Evolutionary conservation across 768 basidiomycete species (phyloP).

Genomic region (Lactarius psammicola): DNA sequence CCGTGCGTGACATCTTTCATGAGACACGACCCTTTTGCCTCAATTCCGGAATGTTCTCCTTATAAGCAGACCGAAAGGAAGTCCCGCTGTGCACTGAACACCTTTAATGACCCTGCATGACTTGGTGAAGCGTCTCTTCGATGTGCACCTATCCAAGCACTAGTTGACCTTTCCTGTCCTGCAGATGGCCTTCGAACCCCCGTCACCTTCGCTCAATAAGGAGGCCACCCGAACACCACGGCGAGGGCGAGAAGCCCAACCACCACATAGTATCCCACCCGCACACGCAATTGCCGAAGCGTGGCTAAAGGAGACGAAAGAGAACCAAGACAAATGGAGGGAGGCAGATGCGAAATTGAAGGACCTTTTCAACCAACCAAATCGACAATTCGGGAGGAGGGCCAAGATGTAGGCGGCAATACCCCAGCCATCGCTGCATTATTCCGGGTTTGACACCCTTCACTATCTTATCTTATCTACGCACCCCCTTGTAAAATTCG

Average conservation of each 20-base stretch:
- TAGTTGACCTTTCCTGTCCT: background rate
- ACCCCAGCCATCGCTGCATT: slow-evolving; percentile 21
- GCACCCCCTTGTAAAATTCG: slow-evolving; percentile 25
- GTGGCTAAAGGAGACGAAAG: slow-evolving; percentile 61
- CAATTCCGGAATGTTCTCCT: slow-evolving; percentile 25
- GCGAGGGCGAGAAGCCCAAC: slow-evolving; percentile 20
- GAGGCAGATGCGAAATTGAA: slow-evolving; percentile 50
- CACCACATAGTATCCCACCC: slow-evolving; percentile 39
- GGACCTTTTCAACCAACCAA: slow-evolving; percentile 50
- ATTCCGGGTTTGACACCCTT: background rate
- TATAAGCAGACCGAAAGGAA: slow-evolving; percentile 28
- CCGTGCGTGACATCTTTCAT: slow-evolving; percentile 30
- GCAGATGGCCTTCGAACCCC: slow-evolving; percentile 31
- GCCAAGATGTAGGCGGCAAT: slow-evolving; percentile 29
- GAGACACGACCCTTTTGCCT: slow-evolving; percentile 27
- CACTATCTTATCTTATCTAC: slow-evolving; percentile 36
- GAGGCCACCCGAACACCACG: slow-evolving; percentile 25
- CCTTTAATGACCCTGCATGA: slow-evolving; percentile 25
- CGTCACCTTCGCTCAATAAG: slow-evolving; percentile 28
- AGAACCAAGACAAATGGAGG: slow-evolving; percentile 60
- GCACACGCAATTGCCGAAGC: slow-evolving; percentile 66
- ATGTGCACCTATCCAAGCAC: background rate
- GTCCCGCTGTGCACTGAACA: slow-evolving; percentile 11
- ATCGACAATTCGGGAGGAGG: slow-evolving; percentile 41
- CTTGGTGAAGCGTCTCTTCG: slow-evolving; percentile 21